Conservation (phyloP, 495 filamentous ascomycete genomes). For the Chaetomium fimeti region DNA sequence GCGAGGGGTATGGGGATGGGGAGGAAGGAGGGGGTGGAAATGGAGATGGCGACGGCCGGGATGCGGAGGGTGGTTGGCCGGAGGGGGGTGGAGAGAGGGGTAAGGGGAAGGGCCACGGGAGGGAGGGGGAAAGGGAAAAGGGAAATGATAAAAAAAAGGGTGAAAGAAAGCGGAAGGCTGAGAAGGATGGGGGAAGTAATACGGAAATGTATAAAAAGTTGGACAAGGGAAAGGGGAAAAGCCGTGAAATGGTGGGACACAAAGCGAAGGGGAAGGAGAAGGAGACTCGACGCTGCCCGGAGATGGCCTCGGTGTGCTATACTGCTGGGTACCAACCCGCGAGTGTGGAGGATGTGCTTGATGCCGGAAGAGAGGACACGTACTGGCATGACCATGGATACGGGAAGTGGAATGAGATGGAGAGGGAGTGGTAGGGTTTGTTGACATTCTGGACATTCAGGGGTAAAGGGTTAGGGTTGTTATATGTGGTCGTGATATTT, state of each 20-base stretch:
- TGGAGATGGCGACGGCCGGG: too few relatives aligned
- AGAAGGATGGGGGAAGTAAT: neutral
- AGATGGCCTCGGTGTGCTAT: neutral
- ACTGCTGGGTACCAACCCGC: slow-evolving; percentile 7
- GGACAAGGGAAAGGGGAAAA: slow-evolving; percentile 8
- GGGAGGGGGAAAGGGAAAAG: too few relatives aligned
- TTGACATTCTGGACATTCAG: neutral
- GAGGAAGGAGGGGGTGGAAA: too few relatives aligned
- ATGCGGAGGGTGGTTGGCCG: too few relatives aligned
- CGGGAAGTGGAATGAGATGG: neutral
- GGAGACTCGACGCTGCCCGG: neutral
- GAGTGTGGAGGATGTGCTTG: slow-evolving; percentile 11
- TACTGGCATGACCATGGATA: neutral
- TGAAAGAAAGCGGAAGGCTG: neutral
- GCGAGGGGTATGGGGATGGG: too few relatives aligned
- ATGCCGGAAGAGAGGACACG: neutral
- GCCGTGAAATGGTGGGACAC: neutral
- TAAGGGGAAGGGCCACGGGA: neutral
- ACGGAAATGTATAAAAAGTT: neutral
- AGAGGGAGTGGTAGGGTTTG: neutral
- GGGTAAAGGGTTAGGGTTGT: slow-evolving; percentile 10
- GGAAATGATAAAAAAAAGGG: too few relatives aligned
- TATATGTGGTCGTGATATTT: neutral
- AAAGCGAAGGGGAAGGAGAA: slow-evolving; percentile 3
- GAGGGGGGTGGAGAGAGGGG: too few relatives aligned